phyloP scores from a whole-genome alignment of 805 yeast species.

The Pichia rugopelliculosa region DNA sequence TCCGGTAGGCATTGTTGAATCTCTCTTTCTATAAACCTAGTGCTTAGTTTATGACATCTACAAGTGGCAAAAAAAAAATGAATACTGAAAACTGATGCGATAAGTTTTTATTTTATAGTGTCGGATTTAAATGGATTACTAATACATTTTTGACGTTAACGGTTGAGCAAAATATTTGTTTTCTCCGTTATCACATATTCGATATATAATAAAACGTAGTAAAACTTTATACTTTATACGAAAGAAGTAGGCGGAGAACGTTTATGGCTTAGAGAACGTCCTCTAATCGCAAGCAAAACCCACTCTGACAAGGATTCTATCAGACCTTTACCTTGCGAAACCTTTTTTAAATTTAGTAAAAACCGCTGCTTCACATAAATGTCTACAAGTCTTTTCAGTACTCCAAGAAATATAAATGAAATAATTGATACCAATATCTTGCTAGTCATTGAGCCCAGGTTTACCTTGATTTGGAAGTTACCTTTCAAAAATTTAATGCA shows the following conservation, averaged over 20 bases:
- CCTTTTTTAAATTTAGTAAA: neutral
- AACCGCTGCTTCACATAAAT: neutral
- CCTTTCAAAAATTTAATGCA: neutral
- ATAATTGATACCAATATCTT: neutral
- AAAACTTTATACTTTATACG: too few species aligned
- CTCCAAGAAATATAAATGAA: neutral
- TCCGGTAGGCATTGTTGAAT: neutral
- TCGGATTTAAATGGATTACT: neutral
- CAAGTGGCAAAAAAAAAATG: neutral
- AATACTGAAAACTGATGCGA: neutral
- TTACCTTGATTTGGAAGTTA: neutral
- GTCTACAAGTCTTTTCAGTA: slow-evolving; percentile 1
- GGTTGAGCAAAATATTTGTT: too few species aligned
- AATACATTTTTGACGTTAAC: neutral
- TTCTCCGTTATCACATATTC: too few species aligned
- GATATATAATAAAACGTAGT: too few species aligned
- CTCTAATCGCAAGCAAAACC: neutral
- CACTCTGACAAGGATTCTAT: neutral
- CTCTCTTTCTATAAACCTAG: too few species aligned
- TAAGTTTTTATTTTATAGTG: neutral
- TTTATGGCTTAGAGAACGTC: neutral
- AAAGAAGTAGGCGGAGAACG: neutral
- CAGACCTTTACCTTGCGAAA: neutral
- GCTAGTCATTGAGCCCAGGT: neutral
- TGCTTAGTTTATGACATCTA: too few species aligned